Conservation (phyloP, 2,329 filamentous ascomycete species). For the Fusarium secorum region DNA sequence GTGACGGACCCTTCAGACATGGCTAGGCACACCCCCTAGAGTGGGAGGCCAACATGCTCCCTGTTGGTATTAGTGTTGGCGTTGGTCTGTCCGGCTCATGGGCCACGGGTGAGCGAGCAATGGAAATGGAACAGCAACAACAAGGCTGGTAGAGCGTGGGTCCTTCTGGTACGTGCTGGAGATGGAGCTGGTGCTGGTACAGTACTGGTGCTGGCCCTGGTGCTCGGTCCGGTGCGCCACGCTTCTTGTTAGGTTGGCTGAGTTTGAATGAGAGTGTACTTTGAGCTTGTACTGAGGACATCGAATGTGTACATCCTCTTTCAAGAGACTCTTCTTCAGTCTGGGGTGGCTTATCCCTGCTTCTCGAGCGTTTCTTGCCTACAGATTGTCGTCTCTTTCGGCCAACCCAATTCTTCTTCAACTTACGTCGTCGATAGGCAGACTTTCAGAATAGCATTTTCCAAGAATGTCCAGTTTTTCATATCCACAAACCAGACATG, state of each 20-base stretch:
- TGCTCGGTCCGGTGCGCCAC: conserved; percentile 36
- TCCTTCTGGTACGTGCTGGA: neutral
- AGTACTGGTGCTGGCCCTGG: conserved; percentile 8
- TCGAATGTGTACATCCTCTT: conserved; percentile 9
- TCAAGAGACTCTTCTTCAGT: neutral
- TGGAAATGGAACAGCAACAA: neutral
- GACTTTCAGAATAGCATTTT: conserved; percentile 1
- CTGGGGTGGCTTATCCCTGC: conserved; percentile 36
- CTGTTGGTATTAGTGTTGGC: conserved; percentile 8
- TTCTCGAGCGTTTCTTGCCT: conserved; percentile 8
- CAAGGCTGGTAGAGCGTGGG: conserved; percentile 16
- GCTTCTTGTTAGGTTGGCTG: conserved; percentile 12
- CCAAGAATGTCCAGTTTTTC: conserved; percentile 1
- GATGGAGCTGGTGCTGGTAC: neutral
- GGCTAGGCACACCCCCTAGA: conserved; percentile 2
- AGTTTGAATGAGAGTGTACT: conserved; percentile 6
- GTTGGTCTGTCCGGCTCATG: conserved; percentile 11
- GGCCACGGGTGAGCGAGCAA: neutral
- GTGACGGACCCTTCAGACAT: conserved; percentile 15
- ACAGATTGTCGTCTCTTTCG: conserved; percentile 25
- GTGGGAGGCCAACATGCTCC: neutral
- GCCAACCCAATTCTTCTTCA: conserved; percentile 25
- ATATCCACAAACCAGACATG: neutral
- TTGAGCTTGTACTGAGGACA: conserved; percentile 27
- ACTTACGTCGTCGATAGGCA: neutral